These are phyloP conservation scores for Fusarium agapanthi DNA, from an alignment of 2,329 filamentous ascomycete genomes.

Conservation along the genomic window DNA sequence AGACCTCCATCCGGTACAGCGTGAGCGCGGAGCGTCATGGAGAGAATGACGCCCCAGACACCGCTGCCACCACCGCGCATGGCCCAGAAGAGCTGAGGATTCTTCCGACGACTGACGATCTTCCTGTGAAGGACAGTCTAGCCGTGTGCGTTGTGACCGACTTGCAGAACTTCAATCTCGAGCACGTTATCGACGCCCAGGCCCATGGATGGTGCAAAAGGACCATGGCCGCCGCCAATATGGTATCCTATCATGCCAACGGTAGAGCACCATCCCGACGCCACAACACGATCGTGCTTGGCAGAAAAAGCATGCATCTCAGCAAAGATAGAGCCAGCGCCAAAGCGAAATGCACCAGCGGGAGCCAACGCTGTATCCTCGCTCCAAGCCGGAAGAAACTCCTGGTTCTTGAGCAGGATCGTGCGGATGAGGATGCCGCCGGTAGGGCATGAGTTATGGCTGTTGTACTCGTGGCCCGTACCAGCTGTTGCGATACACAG, in stretches of 20 bases:
- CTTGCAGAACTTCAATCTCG: neutral
- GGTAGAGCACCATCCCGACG: neutral
- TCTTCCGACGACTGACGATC: neutral
- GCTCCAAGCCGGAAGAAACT: neutral
- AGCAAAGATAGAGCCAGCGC: neutral
- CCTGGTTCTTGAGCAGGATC: neutral
- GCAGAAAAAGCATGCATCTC: neutral
- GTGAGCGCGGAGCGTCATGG: conserved; percentile 1
- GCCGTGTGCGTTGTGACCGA: neutral
- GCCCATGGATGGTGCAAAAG: conserved; percentile 3
- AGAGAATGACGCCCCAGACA: neutral
- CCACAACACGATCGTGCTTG: neutral
- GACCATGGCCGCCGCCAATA: conserved; percentile 1
- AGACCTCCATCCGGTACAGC: neutral
- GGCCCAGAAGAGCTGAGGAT: conserved; percentile 6
- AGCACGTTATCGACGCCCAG: neutral
- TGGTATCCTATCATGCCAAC: neutral
- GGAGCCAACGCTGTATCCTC: neutral
- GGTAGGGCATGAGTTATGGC: neutral
- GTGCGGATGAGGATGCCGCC: conserved; percentile 3
- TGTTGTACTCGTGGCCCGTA: conserved; percentile 3
- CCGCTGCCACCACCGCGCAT: neutral
- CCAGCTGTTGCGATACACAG: neutral
- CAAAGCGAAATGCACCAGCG: neutral
- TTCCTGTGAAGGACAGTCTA: neutral